A percentile compares a stretch with the other conserved stretches of the same genome.
phyloP scores from a whole-genome alignment of 1,284 basidiomycete species.

The Melampsora americana region DNA sequence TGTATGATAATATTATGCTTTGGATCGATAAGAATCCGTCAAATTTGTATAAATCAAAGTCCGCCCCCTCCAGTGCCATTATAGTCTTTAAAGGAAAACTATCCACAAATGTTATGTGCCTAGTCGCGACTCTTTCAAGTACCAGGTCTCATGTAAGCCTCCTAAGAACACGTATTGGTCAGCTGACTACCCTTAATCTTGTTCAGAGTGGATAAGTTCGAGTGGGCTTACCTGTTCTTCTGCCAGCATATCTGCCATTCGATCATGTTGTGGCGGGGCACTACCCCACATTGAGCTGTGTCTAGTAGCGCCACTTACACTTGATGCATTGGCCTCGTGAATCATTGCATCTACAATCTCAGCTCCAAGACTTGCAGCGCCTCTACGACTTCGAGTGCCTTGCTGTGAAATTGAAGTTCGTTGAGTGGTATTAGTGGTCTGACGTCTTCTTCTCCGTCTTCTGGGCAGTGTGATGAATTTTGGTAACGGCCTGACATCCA shows the following conservation, averaged over 20 bases:
- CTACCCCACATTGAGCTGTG: constrained; percentile 55
- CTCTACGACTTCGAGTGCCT: constrained; percentile 14
- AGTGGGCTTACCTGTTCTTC: constrained; percentile 48
- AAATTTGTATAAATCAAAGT: no score
- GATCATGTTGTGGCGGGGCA: constrained; percentile 50
- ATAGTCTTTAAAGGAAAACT: no score
- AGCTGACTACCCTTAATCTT: background rate
- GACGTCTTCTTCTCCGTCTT: constrained; percentile 55
- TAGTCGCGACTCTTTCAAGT: background rate
- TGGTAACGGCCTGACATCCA: constrained; percentile 86
- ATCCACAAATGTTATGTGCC: no score
- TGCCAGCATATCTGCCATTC: constrained; percentile 50
- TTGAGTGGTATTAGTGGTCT: constrained; percentile 42
- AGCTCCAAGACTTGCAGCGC: background rate
- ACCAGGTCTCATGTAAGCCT: constrained; percentile 3
- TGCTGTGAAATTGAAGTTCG: background rate
- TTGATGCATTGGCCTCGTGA: constrained; percentile 47
- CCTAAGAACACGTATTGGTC: background rate
- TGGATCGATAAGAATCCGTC: no score
- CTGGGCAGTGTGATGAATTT: constrained; percentile 63
- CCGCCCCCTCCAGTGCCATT: no score
- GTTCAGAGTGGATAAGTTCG: background rate
- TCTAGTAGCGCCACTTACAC: constrained; percentile 52
- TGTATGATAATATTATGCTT: no score
- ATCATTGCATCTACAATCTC: constrained; percentile 47